phyloP scores from a whole-genome alignment of 345 rosid genomes.

The Gossypium longicalyx region DNA sequence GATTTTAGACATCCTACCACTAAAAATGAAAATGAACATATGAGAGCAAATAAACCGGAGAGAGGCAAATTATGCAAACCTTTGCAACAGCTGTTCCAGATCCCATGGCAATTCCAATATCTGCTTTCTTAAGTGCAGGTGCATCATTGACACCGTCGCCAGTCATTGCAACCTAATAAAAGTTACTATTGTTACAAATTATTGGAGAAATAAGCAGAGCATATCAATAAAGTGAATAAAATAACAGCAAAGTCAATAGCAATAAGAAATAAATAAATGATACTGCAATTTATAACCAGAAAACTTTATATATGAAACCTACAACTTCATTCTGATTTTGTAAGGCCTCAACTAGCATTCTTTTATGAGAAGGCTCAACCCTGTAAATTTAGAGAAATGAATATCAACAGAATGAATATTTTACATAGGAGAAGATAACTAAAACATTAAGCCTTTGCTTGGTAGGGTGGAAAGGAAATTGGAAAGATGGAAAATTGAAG shows the following conservation, averaged over 20 bases:
- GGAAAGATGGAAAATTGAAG: no score
- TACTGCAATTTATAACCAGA: neutral
- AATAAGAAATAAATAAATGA: neutral
- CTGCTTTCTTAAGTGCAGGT: constrained; percentile 95
- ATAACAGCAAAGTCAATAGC: neutral
- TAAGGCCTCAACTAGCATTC: constrained; percentile 96
- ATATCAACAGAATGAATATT: constrained; percentile 10
- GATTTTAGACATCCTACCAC: neutral
- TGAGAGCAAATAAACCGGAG: neutral
- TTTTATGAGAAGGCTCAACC: constrained; percentile 98
- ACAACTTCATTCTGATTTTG: constrained; percentile 99
- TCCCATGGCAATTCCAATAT: constrained; percentile 99
- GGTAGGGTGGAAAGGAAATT: no score
- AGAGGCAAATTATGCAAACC: constrained; percentile 37
- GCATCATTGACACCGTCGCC: constrained; percentile 99
- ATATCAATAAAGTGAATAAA: neutral
- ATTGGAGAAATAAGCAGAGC: constrained; percentile 9
- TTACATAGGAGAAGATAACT: constrained; percentile 11
- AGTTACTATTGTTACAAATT: constrained; percentile 9
- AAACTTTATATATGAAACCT: constrained; percentile 20
- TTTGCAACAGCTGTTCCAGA: constrained; percentile 99
- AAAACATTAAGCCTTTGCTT: neutral
- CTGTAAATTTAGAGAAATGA: constrained; percentile 32
- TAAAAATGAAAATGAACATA: neutral
- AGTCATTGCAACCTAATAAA: constrained; percentile 93